Base-by-base conservation (phyloP, 2,329 filamentous ascomycete species). In the Ophiosphaerella narmari region DNA sequence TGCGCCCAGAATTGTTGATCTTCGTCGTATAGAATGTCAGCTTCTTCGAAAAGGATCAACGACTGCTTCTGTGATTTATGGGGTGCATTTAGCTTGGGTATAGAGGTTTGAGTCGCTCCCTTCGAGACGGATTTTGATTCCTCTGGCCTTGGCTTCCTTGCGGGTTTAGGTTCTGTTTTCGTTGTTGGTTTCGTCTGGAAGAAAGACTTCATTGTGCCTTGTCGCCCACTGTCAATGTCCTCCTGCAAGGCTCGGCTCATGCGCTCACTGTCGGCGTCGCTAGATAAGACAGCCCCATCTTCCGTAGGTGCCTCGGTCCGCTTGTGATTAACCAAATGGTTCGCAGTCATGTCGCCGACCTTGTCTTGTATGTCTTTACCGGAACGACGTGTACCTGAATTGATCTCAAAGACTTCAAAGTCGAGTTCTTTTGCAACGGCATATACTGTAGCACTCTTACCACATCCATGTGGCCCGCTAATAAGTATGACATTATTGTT, bases 391-490 rank as follows among this genome's bases (percentile, higher is more conserved):
- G 85, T 90, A 52, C 90, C 85, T 0, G 93, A 78, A 65, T 96
- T 95, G 67, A 99, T 91, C 73, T 99, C 94, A 60, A 99, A 99
- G 1, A 99, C 83, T 65, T 96, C 92, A 66, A 95, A 97, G 1
- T 84, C 91, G 13, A 97, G 80, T 73, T 99, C 93, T 65, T 90
- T 93, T 4, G 94, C 93, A 36, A 92, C 88, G 4, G 94, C 94
- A 71, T 95, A 92, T 0, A 97, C 88, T 1, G 91, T 86, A 5
- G 95, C 92, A 11, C 92, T 96, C 75, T 99, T 99, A 2, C 94
- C 95, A 68, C 88, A 93, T 0, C 94, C 94, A 59, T 89, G 82
- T 2, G 93, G 91, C 0, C 94, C 94, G 65, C 91, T 97, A 29
- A 99, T 79, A 7, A 99, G 77, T n/a, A 97, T 83, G 0, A 87